Evolutionary conservation across 345 rosid species (phyloP).

Genomic region (Geranium brycei): DNA sequence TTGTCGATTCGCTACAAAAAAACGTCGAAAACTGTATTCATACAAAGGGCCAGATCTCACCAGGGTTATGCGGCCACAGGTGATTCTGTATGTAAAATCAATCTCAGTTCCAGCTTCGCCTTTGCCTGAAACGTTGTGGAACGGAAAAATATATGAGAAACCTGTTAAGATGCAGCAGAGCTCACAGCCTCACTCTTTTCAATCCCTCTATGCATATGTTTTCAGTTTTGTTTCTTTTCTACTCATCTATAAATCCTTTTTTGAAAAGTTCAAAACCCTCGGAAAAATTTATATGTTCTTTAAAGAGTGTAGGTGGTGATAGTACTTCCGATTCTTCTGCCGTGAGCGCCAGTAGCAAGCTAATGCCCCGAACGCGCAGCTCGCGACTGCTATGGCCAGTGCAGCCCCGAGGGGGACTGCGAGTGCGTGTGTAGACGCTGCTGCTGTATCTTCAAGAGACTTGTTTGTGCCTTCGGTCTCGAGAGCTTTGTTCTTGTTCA

Average conservation of each 20-base stretch:
- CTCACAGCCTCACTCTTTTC: too few species aligned
- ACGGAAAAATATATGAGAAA: slow-evolving; percentile 13
- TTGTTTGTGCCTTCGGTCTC: slow-evolving; percentile 23
- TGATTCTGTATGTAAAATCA: not conserved
- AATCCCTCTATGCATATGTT: too few species aligned
- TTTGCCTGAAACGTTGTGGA: slow-evolving; percentile 54
- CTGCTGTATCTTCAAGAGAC: slow-evolving; percentile 38
- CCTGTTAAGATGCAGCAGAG: too few species aligned
- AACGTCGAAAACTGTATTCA: too few species aligned
- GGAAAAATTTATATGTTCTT: slow-evolving; percentile 46
- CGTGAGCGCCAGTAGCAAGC: slow-evolving; percentile 96
- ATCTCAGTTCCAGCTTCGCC: slow-evolving; percentile 51
- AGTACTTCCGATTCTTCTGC: slow-evolving; percentile 93
- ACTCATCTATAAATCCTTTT: slow-evolving; percentile 19
- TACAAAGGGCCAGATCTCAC: too few species aligned
- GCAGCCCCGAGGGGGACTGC: slow-evolving; percentile 95
- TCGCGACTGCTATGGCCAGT: slow-evolving; percentile 84
- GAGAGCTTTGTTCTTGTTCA: slow-evolving; percentile 44
- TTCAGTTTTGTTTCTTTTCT: not conserved
- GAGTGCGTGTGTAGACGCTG: slow-evolving; percentile 51
- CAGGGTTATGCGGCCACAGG: too few species aligned
- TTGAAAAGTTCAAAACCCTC: too few species aligned
- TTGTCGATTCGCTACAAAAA: too few species aligned
- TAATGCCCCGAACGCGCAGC: slow-evolving; percentile 94
- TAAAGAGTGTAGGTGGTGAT: slow-evolving; percentile 69